phyloP scores from a whole-genome alignment of 805 yeast species.

The Hanseniaspora lachancei region DNA sequence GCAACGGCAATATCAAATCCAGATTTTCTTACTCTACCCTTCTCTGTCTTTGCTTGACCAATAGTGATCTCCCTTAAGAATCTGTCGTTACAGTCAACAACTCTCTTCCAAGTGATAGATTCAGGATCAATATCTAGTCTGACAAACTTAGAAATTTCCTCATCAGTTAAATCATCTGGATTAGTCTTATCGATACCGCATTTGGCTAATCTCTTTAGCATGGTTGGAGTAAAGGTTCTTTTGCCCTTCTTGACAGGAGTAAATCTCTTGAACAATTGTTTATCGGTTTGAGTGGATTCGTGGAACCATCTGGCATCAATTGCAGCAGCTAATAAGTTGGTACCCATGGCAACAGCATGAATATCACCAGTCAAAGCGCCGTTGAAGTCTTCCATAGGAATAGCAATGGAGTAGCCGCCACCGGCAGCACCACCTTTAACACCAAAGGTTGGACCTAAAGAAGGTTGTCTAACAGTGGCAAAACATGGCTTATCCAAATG shows the following conservation, averaged over 20 bases:
- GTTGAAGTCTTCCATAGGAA: slow-evolving; percentile 81
- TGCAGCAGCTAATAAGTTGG: slow-evolving; percentile 71
- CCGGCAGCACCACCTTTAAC: slow-evolving; percentile 88
- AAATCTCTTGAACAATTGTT: slow-evolving; percentile 57
- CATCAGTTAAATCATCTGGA: slow-evolving; percentile 59
- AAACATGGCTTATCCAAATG: slow-evolving; percentile 55
- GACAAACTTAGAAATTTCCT: slow-evolving; percentile 52
- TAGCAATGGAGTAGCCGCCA: slow-evolving; percentile 77
- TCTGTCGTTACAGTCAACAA: slow-evolving; percentile 74
- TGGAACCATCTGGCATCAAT: slow-evolving; percentile 79
- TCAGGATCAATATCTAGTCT: slow-evolving; percentile 67
- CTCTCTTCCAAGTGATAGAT: slow-evolving; percentile 70
- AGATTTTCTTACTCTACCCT: slow-evolving; percentile 55
- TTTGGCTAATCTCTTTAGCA: slow-evolving; percentile 53
- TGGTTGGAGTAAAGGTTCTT: slow-evolving; percentile 53
- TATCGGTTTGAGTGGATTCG: slow-evolving; percentile 60
- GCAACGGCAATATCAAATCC: slow-evolving; percentile 82
- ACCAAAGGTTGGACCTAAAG: slow-evolving; percentile 83
- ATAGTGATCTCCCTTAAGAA: slow-evolving; percentile 64
- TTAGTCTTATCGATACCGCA: slow-evolving; percentile 56
- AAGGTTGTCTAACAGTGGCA: slow-evolving; percentile 77
- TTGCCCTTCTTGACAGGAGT: slow-evolving; percentile 64
- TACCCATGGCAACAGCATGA: slow-evolving; percentile 73
- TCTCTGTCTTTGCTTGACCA: slow-evolving; percentile 73
- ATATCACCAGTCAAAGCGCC: slow-evolving; percentile 79